Base-by-base conservation (phyloP, 768 basidiomycete genomes). In the Dacryopinax spathularia region DNA sequence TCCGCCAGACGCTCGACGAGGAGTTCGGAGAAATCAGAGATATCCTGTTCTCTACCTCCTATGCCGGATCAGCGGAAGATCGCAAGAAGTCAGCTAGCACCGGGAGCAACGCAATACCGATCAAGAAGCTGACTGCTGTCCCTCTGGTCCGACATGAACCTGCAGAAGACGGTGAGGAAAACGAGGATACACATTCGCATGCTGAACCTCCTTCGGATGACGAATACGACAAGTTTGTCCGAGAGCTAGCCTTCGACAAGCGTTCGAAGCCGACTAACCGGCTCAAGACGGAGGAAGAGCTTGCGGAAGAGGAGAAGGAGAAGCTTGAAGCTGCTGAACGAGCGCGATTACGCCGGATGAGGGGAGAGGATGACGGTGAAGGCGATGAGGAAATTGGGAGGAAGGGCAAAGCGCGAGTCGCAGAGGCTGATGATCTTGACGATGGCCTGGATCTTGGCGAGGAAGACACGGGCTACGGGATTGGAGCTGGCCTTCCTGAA, bases 241-340 rank as follows among this genome's bases (percentile, higher is more conserved):
- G 90, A 18, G 89, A 93, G 68, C 83, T 98, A 36, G 93, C 88
- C 0, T 95, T 94, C 69, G 96, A 98, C 64, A 84, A 89, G 68
- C 83, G 96, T 1, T 89, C 96, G 1, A 90, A 93, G 66, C 89
- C 96, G 0, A 96, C 91, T 71, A 89, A 99, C 72, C 77, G 96
- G 63, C 93, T 91, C 31, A 97, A 96, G 77, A 97, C 94, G 0
- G 95, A 96, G 69, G 92, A 97, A 69, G 96, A 99, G 70, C 69
- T 92, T 31, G 94, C 93, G 3, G 65, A 87, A 65, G 92, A 95
- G 66, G 89, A 88, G 70, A 93, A 91, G 69, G 88, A 89, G 68
- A 79, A 82, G 3, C 74, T 99, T 62, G 89, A 94, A 75, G 87
- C 85, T 73, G 89, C 90, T 1, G 96, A 99, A 75, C 78, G 81